Evolutionary conservation across 179 eudicot genomes (phyloP), one percentile per base, ranked within the genome.

Genomic region (Patellifolia procumbens): DNA sequence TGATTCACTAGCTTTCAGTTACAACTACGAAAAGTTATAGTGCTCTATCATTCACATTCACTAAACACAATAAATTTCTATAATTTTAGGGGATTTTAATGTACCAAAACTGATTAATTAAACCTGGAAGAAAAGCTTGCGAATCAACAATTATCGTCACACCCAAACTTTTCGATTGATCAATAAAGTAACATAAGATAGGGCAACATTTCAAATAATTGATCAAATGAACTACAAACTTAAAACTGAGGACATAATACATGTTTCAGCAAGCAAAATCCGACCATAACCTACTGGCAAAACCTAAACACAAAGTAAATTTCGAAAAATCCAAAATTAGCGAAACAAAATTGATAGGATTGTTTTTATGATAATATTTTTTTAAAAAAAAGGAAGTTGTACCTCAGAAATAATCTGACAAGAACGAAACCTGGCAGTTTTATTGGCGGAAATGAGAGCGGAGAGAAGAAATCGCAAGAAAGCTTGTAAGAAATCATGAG

Each of bases 361-460:
- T 20, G 1, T 39, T 39, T 39, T 39, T 39, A 6, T 39, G n/a
- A n/a, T n/a, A n/a, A n/a, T 48, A 48, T 11, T 10, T 48, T 53
- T 0, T n/a, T n/a, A n/a, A n/a, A n/a, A n/a, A n/a, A 16, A 2
- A 15, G 32, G 22, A 1, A 32, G 0, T 68, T 5, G 4, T 76
- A 93, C 99, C 99, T 93, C 98, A 20, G 98, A 91, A 74, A 90
- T 86, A 1, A 95, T 86, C 88, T 95, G 98, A 70, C 97, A 93
- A 3, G 92, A 86, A 58, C 98, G 86, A 80, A 90, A 91, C 80
- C 99, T 82, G 1, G 88, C 91, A 5, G 89, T 88, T 79, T 80
- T 90, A 52, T 87, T 84, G 7, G 92, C 89, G 4, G 99, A 91
- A 2, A 58, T 51, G 32, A 88, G 78, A 15, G 89, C 97, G 48